Conservation (phyloP, 345 rosid species). For the Bretschneidera sinensis region DNA sequence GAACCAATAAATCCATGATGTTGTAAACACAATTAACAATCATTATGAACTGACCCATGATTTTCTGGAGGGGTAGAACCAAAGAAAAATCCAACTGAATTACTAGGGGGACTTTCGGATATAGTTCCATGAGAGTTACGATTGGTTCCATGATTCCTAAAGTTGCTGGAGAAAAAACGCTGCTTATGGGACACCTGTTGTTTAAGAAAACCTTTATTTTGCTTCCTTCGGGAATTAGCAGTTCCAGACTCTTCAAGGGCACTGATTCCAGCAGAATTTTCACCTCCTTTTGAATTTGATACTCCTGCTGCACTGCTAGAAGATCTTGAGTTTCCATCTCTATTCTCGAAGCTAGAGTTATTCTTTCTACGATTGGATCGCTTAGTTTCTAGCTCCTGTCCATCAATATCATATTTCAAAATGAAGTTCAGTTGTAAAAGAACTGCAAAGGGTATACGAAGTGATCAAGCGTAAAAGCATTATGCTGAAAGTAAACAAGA, state of each 20-base stretch:
- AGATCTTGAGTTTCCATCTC: constrained; percentile 48
- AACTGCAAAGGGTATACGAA: constrained; percentile 3
- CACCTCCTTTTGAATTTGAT: constrained; percentile 43
- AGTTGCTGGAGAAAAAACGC: constrained; percentile 82
- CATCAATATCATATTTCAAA: constrained; percentile 12
- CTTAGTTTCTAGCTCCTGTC: constrained; percentile 74
- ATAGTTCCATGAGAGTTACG: constrained; percentile 45
- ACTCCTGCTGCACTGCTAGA: constrained; percentile 34
- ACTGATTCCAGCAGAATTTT: constrained; percentile 37
- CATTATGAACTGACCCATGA: constrained; percentile 59
- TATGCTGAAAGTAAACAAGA: neutral
- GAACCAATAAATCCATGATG: constrained; percentile 6
- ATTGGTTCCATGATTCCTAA: constrained; percentile 54
- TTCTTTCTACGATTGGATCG: constrained; percentile 48
- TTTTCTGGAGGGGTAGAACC: constrained; percentile 94
- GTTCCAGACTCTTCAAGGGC: constrained; percentile 58
- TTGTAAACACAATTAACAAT: constrained; percentile 12
- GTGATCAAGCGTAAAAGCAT: constrained; percentile 3
- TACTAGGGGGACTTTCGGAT: constrained; percentile 96
- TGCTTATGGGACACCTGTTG: constrained; percentile 59
- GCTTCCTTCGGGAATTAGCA: constrained; percentile 49
- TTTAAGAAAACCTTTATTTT: constrained; percentile 52
- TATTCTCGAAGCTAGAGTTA: constrained; percentile 44
- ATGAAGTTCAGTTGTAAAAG: neutral
- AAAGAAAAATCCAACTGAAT: constrained; percentile 91